Conservation (phyloP, 805 yeast genomes). For the Geotrichum ghanense region DNA sequence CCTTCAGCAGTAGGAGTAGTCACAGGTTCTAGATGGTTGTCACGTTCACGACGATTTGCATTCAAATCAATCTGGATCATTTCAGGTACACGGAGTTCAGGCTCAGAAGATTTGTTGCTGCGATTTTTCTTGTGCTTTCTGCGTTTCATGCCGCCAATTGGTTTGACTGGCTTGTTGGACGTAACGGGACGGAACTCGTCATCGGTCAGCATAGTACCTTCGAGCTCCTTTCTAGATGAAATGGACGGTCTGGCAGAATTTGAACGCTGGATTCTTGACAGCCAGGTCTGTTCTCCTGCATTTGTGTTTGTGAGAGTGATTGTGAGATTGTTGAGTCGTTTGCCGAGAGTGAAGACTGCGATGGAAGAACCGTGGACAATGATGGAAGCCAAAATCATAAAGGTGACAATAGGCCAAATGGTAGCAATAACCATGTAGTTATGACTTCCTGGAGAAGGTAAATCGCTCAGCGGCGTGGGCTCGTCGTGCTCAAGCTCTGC, state of each 20-base stretch:
- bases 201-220: conserved; percentile 17
- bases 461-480: conserved; percentile 42
- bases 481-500: conserved; percentile 51
- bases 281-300: conserved; percentile 62
- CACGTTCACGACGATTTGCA: conserved; percentile 3
- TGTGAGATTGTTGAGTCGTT: conserved; percentile 82
- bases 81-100: conserved; percentile 12
- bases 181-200: conserved; percentile 1
- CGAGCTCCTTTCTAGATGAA: conserved; percentile 66
- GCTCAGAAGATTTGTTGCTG: conserved; percentile 5
- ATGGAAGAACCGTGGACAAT: conserved; percentile 88
- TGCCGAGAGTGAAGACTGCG: conserved; percentile 68
- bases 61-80: conserved; percentile 12
- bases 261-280: conserved; percentile 71
- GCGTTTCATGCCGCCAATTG: conserved; percentile 19
- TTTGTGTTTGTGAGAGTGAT: conserved; percentile 84
- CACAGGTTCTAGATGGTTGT: conserved; percentile 7
- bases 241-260: conserved; percentile 58
- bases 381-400: conserved; percentile 70
- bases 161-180: conserved; percentile 10
- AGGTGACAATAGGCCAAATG: conserved; percentile 78
- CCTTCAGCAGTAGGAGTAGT: not conserved
- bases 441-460: conserved; percentile 37
- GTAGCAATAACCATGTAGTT: conserved; percentile 49
- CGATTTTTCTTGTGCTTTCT: conserved; percentile 13